phyloP scores from a whole-genome alignment of 805 yeast genomes.

The Debaryomyces castellii region DNA sequence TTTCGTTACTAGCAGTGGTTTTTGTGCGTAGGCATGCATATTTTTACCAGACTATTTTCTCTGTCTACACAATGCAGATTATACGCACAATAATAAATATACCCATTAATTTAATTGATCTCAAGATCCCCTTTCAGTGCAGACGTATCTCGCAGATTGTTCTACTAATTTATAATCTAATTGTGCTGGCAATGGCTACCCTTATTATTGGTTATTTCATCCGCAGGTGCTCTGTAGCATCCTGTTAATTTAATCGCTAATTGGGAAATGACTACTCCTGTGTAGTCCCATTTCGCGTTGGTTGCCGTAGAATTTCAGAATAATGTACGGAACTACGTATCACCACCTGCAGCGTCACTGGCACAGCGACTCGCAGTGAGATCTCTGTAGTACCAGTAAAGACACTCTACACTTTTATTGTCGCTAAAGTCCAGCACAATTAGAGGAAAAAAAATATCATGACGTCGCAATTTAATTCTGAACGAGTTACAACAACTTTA shows the following conservation, averaged over 20 bases:
- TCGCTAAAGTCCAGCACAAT: background rate
- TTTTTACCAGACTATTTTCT: background rate
- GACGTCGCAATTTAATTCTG: background rate
- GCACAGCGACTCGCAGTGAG: background rate
- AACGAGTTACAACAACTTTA: background rate
- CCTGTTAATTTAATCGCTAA: background rate
- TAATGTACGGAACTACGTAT: background rate
- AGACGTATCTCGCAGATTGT: background rate
- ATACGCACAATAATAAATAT: background rate
- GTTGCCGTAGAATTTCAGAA: background rate
- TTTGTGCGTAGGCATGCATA: too few relatives aligned
- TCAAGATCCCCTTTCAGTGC: background rate
- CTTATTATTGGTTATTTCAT: background rate
- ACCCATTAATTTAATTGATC: background rate
- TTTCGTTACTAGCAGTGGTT: too few relatives aligned
- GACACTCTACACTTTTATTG: too few relatives aligned
- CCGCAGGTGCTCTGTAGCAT: background rate
- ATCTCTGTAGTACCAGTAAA: too few relatives aligned
- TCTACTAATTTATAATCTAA: too few relatives aligned
- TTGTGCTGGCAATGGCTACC: background rate
- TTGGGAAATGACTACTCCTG: background rate
- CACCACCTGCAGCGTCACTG: background rate
- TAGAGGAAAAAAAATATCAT: too few relatives aligned
- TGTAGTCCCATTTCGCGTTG: background rate
- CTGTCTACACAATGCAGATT: background rate